Evolutionary conservation across 306 rosid genomes (phyloP), one percentile per base, ranked within the genome.

Genomic region (Acacia crassicarpa): DNA sequence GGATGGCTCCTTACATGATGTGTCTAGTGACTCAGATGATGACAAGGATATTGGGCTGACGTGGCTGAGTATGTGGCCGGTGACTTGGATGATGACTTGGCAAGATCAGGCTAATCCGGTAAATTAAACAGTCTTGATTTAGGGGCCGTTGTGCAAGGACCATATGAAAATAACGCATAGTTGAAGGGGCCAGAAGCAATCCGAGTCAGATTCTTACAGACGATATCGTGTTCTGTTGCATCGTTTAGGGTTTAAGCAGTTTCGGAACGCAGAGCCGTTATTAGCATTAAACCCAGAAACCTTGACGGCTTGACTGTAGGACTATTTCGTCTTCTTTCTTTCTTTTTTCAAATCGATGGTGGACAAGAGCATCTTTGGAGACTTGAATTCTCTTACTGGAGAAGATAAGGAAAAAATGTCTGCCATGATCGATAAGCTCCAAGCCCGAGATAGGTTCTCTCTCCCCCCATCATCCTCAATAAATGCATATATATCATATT

Each of bases 371-470:
- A 79, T 85, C 80, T 62, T 89, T 15, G 88, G 82, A 11, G 89
- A 90, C 43, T 48, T 89, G 80, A 86, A 83, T 3, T 80, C 83
- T 85, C 88, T 91, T 81, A 84, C 92, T 12, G 94, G 85, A 14
- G 93, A 90, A 82, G 98, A 91, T 33, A 78, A 83, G 89, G 74
- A 78, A 38, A 88, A 79, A 88, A 85, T 94, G 94, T 70, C 94
- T 33, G 22, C 86, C 83, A 79, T 88, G 73, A 87, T 85, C 25
- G 91, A 90, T 10, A 88, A 89, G 58, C 92, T 90, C 71, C 97
- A 91, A 84, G 72, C 84, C 40, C 92, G 93, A 33, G 98, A 94
- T 88, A 92, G 97, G 97, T 92, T 82, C 68, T 61, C 67, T 15
- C 48, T 25, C 44, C 68, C 63, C 81, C 19, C n/a, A 40, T 62